Evolutionary conservation across 2,329 filamentous ascomycete genomes (phyloP), one percentile per base, ranked within the genome.

Genomic region (Cladosporium sp.): DNA sequence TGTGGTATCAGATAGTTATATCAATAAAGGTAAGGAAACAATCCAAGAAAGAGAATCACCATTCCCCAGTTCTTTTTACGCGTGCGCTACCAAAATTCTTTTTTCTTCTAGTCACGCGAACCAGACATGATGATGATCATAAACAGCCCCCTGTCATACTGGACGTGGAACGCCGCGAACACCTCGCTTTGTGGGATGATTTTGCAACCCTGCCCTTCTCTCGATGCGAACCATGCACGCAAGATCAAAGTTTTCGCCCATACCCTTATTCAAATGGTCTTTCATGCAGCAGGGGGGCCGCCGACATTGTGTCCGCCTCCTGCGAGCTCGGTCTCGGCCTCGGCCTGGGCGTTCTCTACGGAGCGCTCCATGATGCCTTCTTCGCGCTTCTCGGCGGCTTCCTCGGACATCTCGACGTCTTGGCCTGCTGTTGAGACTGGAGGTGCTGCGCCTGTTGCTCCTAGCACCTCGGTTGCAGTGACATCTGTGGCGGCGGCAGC

Each of bases 341-440:
- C 76, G 6, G 67, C 75, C 3, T 70, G 66, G 2, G 70, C 70
- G 50, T 77, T 70, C 33, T 75, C 72, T 3, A 69, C 65, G 26
- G 69, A 69, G 10, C 75, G 67, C 66, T 77, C 74, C 58, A 67
- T 62, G 14, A 70, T 62, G n/a, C 73, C 75, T 46, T 72, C 73
- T 31, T 75, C 74, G 66, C 73, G 75, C 61, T 70, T 70, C n/a
- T 68, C 66, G 2, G 65, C 70, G 8, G 65, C 69, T 21, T 57
- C 67, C 11, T 72, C 71, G 1, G 64, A 67, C 72, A 73, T 73
- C 61, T 73, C 72, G 40, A 72, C 69, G 55, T 73, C 72, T 29
- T 57, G 66, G 57, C 52, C 44, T 33, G 61, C 59, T 40, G 63
- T 59, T 14, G 62, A 65, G 29, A 40, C 58, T 16, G 66, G 57